Base-by-base conservation (phyloP, 805 yeast species). In the Kuraishia cidri region DNA sequence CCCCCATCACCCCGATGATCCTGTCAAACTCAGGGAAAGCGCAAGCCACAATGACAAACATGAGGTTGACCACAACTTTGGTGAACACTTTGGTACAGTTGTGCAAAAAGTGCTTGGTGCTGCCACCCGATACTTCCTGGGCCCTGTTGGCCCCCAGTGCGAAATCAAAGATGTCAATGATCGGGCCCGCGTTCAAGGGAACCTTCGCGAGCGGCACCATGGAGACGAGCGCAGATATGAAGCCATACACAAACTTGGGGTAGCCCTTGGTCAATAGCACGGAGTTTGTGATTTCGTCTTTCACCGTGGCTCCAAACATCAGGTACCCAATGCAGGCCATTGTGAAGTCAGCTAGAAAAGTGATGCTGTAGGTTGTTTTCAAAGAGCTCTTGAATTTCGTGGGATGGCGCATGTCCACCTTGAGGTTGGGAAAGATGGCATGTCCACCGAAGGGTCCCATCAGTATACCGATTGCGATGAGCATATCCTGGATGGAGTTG, bases 401-500 rank as follows among this genome's bases (percentile, higher is more conserved):
- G 3, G 90, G 88, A 42, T 75, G 80, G 34, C 82, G 64, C 81
- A 82, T 77, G 52, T 82, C 94, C 23, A 75, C 66, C 49, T 75
- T 77, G 33, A 82, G 62, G 42, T 82, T 82, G 3, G 92, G 92
- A 46, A 82, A 83, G 17, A 83, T 72, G 4, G 92, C 85, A 55
- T 83, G 92, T 0, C 92, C 90, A 5, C 92, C 87, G 63, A 82
- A 83, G 1, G 90, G 88, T 4, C 88, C 80, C 66, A 78, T 66
- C 38, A 76, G 66, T 33, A 78, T 75, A 9, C 84, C 84, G 31
- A 75, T 59, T 1, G 80, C 68, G 23, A 74, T 53, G 7, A 72
- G 47, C 7, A 76, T 41, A 31, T 62, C 59, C 5, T 54, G 44
- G 18, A 50, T 29, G 8, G 64, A 41, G 12, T 41, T 47, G 21